Evolutionary conservation across 1,284 basidiomycete species (phyloP).

Genomic region (Ustilago esculenta): DNA sequence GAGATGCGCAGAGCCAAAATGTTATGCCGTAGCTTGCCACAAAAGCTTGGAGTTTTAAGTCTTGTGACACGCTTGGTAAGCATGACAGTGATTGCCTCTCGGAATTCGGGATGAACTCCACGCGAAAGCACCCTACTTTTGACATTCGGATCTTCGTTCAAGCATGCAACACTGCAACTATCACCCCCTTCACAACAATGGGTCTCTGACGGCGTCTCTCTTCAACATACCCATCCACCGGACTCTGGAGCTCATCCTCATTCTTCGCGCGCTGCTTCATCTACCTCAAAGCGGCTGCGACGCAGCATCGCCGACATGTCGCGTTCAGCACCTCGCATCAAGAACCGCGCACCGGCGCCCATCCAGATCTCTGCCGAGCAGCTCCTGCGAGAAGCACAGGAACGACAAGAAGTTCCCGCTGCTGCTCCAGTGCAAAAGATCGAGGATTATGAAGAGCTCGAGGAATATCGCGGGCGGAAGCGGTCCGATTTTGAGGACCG

Average conservation of each 20-base stretch:
- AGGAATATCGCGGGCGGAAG: slow-evolving; percentile 93
- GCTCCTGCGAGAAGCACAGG: slow-evolving; percentile 95
- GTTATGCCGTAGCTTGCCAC: too few relatives aligned
- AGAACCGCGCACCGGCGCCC: slow-evolving; percentile 91
- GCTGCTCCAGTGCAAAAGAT: slow-evolving; percentile 71
- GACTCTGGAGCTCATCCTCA: not conserved
- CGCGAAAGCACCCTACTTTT: slow-evolving; percentile 4
- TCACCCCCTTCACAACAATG: not conserved
- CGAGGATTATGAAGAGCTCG: slow-evolving; percentile 95
- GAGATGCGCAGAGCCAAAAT: too few relatives aligned
- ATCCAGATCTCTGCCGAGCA: slow-evolving; percentile 98
- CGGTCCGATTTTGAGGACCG: slow-evolving; percentile 96
- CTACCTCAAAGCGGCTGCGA: slow-evolving; percentile 1
- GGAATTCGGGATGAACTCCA: slow-evolving; percentile 8
- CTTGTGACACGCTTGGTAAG: slow-evolving; percentile 1
- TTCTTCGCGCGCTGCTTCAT: not conserved
- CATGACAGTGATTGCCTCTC: not conserved
- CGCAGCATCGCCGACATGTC: slow-evolving; percentile 50
- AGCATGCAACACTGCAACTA: not conserved
- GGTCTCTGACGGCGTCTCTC: slow-evolving; percentile 8
- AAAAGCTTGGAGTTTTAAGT: too few relatives aligned
- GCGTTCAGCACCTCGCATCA: slow-evolving; percentile 74
- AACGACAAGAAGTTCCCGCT: slow-evolving; percentile 90
- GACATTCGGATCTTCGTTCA: not conserved
- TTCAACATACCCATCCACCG: slow-evolving; percentile 7